Evolutionary conservation across 805 yeast species (phyloP), one percentile per base, ranked within the genome.

Genomic region (Metschnikowia aberdeeniae): DNA sequence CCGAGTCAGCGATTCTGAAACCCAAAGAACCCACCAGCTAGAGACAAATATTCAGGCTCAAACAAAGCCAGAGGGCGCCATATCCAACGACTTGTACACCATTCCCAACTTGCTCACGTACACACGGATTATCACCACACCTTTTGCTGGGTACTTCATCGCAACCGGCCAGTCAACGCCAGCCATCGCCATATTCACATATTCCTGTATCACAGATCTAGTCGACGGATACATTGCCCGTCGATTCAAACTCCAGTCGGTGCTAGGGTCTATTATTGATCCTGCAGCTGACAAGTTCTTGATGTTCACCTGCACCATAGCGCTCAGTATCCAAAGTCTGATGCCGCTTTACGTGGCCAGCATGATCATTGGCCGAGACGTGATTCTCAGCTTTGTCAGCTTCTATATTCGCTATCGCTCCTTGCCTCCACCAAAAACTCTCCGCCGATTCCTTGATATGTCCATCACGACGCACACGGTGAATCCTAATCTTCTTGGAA

Each of bases 241-340:
- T 44, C 77, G 67, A 48, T 92, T 65, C 70, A 81, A 88, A 45
- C 70, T 85, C 75, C 77, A 81, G 56, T 82, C 96, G 1, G 83
- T 86, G 1, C 77, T 89, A 6, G 99, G 99, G 0, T 84, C 96
- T 0, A 82, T 93, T 12, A 70, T 95, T 29, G 99, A 93, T 58
- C 99, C 99, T 0, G 74, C 89, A 68, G 99, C 99, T 0, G 99
- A 93, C 61, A 93, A 93, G 61, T 71, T 86, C 12, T 72, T 93
- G 38, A 89, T 93, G 97, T 76, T 92, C 17, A 80, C 86, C 0
- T 80, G 95, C 42, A 90, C 98, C 0, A 73, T 82, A 0, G 81
- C 95, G 42, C 66, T 93, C 46, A 81, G 92, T 0, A 76, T 82
- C 53, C 68, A 82, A 10, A 75, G 81, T 40, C 72, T 77, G 14